phyloP scores from a whole-genome alignment of 2,329 filamentous ascomycete genomes.

The Chaetomium sp. region DNA sequence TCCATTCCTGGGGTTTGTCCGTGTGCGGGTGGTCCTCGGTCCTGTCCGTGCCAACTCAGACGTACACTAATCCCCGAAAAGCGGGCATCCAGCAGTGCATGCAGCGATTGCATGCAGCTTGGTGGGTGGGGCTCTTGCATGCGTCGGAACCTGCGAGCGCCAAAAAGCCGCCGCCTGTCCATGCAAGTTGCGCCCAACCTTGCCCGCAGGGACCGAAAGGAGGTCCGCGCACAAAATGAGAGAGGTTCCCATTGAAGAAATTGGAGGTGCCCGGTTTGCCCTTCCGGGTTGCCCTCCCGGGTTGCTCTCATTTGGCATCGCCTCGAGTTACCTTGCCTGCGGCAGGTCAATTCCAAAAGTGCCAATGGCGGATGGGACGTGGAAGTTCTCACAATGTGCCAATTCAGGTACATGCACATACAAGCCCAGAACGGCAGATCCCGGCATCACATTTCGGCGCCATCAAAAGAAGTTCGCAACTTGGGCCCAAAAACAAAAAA shows the following conservation, averaged over 20 bases:
- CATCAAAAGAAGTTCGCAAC: not conserved
- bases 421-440: not conserved
- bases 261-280: slow-evolving; percentile 1
- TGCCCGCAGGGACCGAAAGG: slow-evolving; percentile 10
- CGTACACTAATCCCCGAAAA: not conserved
- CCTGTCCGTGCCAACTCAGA: slow-evolving; percentile 13
- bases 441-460: not conserved
- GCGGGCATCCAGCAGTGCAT: not conserved
- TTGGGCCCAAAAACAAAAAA: not conserved
- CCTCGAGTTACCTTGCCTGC: not conserved
- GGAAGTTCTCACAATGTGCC: not conserved
- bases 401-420: not conserved
- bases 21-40: not conserved
- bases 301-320: not conserved
- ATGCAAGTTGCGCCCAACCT: slow-evolving; percentile 16
- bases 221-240: slow-evolving; percentile 1
- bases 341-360: not conserved
- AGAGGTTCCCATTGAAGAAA: slow-evolving; percentile 6
- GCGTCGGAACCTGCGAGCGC: slow-evolving; percentile 4
- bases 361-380: not conserved
- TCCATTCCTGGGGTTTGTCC: not conserved
- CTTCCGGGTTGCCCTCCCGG: no score
- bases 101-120: slow-evolving; percentile 15
- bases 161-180: slow-evolving; percentile 7
- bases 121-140: slow-evolving; percentile 12